Evolutionary conservation across 2,329 filamentous ascomycete species (phyloP).

Genomic region (Diaporthe sp.): DNA sequence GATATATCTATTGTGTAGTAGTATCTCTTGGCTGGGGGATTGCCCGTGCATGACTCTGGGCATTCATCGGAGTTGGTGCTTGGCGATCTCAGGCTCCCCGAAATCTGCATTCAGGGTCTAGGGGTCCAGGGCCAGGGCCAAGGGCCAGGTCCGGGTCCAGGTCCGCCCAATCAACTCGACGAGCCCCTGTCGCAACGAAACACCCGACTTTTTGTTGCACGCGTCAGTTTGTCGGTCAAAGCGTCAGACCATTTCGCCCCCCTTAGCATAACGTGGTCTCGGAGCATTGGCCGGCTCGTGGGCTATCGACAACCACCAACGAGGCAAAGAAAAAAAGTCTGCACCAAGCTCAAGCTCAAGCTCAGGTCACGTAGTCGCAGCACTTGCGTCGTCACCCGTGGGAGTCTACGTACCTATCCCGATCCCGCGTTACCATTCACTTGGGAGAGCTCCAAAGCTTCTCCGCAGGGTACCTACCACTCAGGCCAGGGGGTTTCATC

Average conservation of each 20-base stretch:
- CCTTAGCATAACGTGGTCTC: constrained; percentile 27
- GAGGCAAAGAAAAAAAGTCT: not conserved
- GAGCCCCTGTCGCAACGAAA: constrained; percentile 11
- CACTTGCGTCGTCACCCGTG: constrained; percentile 19
- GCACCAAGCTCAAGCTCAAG: not conserved
- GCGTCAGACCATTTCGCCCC: constrained; percentile 29
- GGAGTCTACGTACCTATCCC: not conserved
- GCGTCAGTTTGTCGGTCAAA: constrained; percentile 17
- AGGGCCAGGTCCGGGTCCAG: not conserved
- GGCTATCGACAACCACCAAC: not conserved
- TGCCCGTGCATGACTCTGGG: constrained; percentile 7
- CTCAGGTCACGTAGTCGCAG: not conserved
- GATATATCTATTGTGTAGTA: not conserved
- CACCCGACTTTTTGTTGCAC: constrained; percentile 11
- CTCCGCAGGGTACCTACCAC: not conserved
- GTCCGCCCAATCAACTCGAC: not conserved
- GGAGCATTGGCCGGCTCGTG: constrained; percentile 17
- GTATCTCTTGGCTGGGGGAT: not conserved
- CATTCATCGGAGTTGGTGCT: constrained; percentile 2
- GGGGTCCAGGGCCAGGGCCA: not conserved
- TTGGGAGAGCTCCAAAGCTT: constrained; percentile 14
- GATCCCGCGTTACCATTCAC: constrained; percentile 13
- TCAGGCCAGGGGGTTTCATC: constrained; percentile 7
- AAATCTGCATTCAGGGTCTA: constrained; percentile 21
- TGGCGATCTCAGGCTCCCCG: constrained; percentile 15